Evolutionary conservation across 495 filamentous ascomycete genomes (phyloP).

Genomic region (Copromyces sp.): DNA sequence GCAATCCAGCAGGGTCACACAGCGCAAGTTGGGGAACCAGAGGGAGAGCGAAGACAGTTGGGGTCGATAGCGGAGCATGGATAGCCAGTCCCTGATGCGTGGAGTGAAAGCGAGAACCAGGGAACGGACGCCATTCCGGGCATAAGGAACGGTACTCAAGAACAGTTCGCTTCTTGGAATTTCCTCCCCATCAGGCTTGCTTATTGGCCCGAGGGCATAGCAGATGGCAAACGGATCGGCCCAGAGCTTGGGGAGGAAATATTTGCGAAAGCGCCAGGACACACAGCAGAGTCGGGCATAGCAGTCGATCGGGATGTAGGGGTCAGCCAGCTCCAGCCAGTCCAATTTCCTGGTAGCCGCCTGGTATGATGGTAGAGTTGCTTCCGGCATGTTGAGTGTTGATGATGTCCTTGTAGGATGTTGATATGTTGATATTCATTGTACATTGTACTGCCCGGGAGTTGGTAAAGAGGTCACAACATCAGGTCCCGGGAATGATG

Average conservation of each 20-base stretch:
- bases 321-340: slow-evolving; percentile 35
- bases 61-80: neutral
- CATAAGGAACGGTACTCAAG: neutral
- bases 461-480: neutral
- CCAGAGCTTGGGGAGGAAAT: slow-evolving; percentile 39
- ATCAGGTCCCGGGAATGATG: neutral
- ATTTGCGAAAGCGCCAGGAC: slow-evolving; percentile 27
- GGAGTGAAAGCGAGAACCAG: neutral
- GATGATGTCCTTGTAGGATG: neutral
- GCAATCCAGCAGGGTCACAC: slow-evolving; percentile 25
- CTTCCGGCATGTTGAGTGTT: neutral
- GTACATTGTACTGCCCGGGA: neutral
- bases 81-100: neutral
- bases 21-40: slow-evolving; percentile 27
- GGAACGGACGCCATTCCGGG: neutral
- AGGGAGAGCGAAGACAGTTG: neutral
- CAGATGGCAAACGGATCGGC: slow-evolving; percentile 25
- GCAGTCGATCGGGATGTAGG: slow-evolving; percentile 20
- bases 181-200: neutral
- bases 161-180: neutral
- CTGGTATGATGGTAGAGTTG: slow-evolving; percentile 31
- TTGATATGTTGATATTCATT: neutral
- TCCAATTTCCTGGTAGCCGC: slow-evolving; percentile 28
- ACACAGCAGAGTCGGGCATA: slow-evolving; percentile 35
- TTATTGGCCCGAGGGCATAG: slow-evolving; percentile 8